Evolutionary conservation across 257 asterid genomes (phyloP), one percentile per base, ranked within the genome.

Genomic region (Leonotis leonurus): DNA sequence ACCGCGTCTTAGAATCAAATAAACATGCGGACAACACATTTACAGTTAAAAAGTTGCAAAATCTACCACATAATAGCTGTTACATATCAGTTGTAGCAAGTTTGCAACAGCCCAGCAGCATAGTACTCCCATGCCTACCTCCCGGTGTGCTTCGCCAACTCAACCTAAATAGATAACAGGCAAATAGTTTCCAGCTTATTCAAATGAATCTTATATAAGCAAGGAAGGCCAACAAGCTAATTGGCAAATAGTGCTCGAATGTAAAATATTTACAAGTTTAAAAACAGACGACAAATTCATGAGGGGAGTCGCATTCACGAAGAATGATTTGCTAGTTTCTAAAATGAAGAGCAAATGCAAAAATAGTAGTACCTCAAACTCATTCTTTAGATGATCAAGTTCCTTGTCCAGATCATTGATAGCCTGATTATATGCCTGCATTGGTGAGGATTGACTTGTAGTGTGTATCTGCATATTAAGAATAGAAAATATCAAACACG

Each of bases 371-470:
- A 86, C 98, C 90, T 88, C 95, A 25, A 91, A 83, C 58, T 78
- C 87, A 67, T 73, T 88, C 83, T 86, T 91, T 61, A 88, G 79
- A 75, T 84, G 87, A 75, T 91, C 98, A 46, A 91, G 79, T 69
- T 91, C 98, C 85, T 84, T 91, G 68, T 91, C 98, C 72, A 86
- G 83, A 78, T 91, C 98, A 69, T 91, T 86, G 65, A 91, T 89
- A 36, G 95, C 98, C 79, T 91, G 96, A 81, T 91, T 91, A 73
- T 88, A 91, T 2, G 98, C 98, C 80, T 91, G 98, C 98, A 91
- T 91, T 5, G 95, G 98, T 5, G 98, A 91, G 60, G 98, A 91
- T 67, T 91, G 96, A 79, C 96, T 88, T 25, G 95, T 75, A 3
- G 96, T 91, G 63, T 91, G 96, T 77, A 91, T 84, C 98, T 91